These are phyloP conservation scores for Aspergillus intermedius DNA, from an alignment of 2,329 filamentous ascomycete genomes.

Conservation along the genomic window DNA sequence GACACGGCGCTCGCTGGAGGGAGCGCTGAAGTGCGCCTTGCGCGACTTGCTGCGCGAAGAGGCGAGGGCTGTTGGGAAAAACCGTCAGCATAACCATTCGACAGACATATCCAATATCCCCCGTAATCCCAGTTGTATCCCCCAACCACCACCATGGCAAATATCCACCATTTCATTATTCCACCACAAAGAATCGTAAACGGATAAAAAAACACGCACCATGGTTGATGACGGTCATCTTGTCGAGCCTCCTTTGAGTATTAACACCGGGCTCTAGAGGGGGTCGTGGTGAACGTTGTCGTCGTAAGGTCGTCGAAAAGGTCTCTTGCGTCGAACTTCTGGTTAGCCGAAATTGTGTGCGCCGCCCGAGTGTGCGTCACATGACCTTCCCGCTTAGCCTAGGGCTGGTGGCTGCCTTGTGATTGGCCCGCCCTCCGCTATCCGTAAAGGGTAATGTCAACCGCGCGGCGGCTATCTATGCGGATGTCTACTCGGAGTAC, in stretches of 20 bases:
- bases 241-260: slow-evolving; percentile 19
- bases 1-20: slow-evolving; percentile 85
- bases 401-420: slow-evolving; percentile 4
- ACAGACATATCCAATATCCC: not conserved
- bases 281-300: slow-evolving; percentile 16
- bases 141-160: not conserved
- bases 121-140: not conserved
- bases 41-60: slow-evolving; percentile 97
- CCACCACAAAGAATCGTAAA: slow-evolving; percentile 5
- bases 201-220: slow-evolving; percentile 16
- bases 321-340: slow-evolving; percentile 10
- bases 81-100: not conserved
- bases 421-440: slow-evolving; percentile 9
- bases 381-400: slow-evolving; percentile 20
- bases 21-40: slow-evolving; percentile 95
- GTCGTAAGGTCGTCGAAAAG: slow-evolving; percentile 14
- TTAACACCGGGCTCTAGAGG: slow-evolving; percentile 8
- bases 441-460: slow-evolving; percentile 1
- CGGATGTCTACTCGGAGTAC: too few species aligned
- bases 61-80: slow-evolving; percentile 31
- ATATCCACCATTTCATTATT: not conserved
- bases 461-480: too few species aligned
- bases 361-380: slow-evolving; percentile 22
- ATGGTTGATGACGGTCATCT: slow-evolving; percentile 27
- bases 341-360: slow-evolving; percentile 17